These are phyloP conservation scores for Alternaria angustiovoidea DNA, from an alignment of 2,329 filamentous ascomycete genomes.

Conservation along the genomic window DNA sequence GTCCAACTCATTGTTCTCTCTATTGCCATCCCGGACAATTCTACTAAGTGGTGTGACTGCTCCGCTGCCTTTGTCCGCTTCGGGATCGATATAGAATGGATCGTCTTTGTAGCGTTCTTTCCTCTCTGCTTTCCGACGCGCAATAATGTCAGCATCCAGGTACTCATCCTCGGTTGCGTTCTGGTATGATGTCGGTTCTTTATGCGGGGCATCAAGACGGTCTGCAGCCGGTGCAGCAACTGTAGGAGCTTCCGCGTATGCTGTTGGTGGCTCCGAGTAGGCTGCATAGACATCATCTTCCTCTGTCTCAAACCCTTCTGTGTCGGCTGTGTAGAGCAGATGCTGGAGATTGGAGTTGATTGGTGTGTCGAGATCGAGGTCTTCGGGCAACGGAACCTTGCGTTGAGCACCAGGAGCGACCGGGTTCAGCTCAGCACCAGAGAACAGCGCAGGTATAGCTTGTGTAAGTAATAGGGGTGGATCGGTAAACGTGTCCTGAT, in stretches of 20 bases:
- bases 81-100: conserved; percentile 84
- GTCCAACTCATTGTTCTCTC: conserved; percentile 75
- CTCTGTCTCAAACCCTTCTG: conserved; percentile 53
- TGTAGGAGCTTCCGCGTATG: conserved; percentile 25
- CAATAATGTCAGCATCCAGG: conserved; percentile 77
- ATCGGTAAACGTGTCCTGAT: conserved; percentile 74
- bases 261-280: conserved; percentile 54
- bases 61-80: conserved; percentile 60
- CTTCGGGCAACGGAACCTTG: conserved; percentile 81
- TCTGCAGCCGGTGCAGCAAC: conserved; percentile 52
- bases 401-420: conserved; percentile 83
- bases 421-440: conserved; percentile 88
- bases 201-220: conserved; percentile 51
- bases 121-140: conserved; percentile 77
- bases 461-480: conserved; percentile 86
- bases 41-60: conserved; percentile 80
- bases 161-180: conserved; percentile 58
- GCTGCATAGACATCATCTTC: conserved; percentile 57
- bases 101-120: conserved; percentile 87
- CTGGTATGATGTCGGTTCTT: conserved; percentile 55
- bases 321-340: conserved; percentile 66
- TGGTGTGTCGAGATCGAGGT: conserved; percentile 79
- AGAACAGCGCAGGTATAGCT: conserved; percentile 87
- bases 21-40: conserved; percentile 72
- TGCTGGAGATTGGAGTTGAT: conserved; percentile 78